These are phyloP conservation scores for Ilex aquifolium DNA, from an alignment of 257 asterid genomes.

Conservation along the genomic window DNA sequence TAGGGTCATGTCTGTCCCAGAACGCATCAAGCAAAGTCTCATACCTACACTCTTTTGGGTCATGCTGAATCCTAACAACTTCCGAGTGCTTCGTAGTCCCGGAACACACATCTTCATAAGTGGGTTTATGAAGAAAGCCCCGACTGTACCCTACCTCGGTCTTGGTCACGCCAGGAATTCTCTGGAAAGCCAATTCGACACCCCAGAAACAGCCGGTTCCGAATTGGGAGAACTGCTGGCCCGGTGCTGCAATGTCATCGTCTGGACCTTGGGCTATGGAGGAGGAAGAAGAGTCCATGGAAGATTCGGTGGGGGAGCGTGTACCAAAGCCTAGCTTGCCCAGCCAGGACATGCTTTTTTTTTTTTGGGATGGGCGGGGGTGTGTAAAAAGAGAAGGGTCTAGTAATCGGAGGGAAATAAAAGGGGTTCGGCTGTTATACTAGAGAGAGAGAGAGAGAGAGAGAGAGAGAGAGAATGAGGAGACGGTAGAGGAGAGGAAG, in stretches of 20 bases:
- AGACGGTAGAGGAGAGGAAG: conserved; percentile 28
- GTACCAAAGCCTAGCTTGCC: conserved; percentile 72
- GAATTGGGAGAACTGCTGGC: conserved; percentile 79
- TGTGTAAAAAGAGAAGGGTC: conserved; percentile 19
- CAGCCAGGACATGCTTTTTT: conserved; percentile 58
- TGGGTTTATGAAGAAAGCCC: conserved; percentile 62
- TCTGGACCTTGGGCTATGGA: conserved; percentile 73
- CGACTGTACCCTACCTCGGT: conserved; percentile 88
- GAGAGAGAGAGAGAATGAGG: conserved; percentile 23
- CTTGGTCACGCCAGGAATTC: conserved; percentile 75
- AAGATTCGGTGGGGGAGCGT: conserved; percentile 44
- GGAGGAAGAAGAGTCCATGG: conserved; percentile 36
- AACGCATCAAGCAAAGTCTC: conserved; percentile 65
- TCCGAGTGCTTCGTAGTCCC: conserved; percentile 78
- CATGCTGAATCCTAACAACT: conserved; percentile 82
- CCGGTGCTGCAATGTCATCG: conserved; percentile 65
- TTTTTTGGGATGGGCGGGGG: conserved; percentile 6
- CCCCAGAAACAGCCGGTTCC: conserved; percentile 99
- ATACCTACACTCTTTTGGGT: conserved; percentile 73
- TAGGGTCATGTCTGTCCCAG: conserved; percentile 95
- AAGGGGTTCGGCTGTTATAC: conserved; percentile 17
- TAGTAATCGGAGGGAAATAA: conserved; percentile 19
- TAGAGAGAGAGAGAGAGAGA: conserved; percentile 17
- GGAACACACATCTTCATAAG: conserved; percentile 75
- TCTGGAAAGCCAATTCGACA: conserved; percentile 81